phyloP scores from a whole-genome alignment of 768 basidiomycete species.

The Kwoniella bestiolae region DNA sequence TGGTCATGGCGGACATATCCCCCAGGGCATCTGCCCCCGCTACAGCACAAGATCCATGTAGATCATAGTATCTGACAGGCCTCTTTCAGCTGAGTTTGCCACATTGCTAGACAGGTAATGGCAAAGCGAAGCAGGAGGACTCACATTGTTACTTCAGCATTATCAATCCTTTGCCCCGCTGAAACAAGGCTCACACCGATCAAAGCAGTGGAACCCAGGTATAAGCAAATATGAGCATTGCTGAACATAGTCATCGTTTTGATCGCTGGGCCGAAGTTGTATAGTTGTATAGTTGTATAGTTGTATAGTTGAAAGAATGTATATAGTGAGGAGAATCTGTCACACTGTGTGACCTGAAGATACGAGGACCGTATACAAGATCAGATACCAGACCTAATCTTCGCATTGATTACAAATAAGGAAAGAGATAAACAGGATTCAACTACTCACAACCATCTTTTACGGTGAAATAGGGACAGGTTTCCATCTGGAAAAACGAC shows the following conservation, averaged over 20 bases:
- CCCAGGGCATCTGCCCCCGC: background rate
- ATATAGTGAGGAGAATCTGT: background rate
- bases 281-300: no score
- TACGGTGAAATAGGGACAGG: no score
- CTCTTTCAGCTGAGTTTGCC: background rate
- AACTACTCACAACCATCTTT: no score
- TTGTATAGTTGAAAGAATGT: background rate
- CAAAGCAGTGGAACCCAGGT: background rate
- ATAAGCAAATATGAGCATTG: background rate
- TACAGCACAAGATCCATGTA: background rate
- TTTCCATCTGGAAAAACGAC: no score
- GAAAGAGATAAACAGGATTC: no score
- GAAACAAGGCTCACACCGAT: no score
- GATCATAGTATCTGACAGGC: conserved; percentile 16
- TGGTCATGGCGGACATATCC: background rate
- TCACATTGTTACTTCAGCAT: background rate
- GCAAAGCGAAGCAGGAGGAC: background rate
- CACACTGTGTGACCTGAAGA: no score
- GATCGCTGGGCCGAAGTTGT: no score
- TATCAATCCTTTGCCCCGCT: background rate
- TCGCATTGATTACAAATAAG: no score
- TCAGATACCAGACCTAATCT: no score
- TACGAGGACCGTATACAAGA: no score
- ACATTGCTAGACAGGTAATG: background rate
- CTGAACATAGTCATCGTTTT: no score